Percentiles rank a stretch among this genome's conserved stretches.
Evolutionary conservation across 208 protist genomes (phyloP).

Genomic region (Trichomonas gallinae): DNA sequence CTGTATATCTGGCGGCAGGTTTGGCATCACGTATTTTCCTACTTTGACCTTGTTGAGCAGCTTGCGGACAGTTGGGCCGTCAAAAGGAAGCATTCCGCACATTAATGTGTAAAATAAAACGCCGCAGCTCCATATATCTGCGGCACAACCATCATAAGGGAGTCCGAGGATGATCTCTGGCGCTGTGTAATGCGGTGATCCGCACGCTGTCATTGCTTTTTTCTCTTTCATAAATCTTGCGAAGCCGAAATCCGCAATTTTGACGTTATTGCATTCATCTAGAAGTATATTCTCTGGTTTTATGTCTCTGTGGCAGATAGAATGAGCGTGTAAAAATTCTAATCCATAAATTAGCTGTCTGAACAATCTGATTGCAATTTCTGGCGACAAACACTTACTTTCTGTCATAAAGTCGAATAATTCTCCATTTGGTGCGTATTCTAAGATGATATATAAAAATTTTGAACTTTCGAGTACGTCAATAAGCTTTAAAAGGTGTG

Average conservation of each 20-base stretch:
- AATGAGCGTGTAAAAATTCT: slow-evolving; percentile 43
- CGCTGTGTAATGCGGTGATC: not conserved
- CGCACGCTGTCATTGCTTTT: not conserved
- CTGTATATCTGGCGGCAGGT: not conserved
- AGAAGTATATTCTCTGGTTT: slow-evolving; percentile 36
- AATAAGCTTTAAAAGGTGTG: not conserved
- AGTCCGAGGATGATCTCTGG: not conserved
- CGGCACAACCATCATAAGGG: not conserved
- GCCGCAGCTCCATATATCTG: not conserved
- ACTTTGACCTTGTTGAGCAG: not conserved
- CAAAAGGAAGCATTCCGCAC: not conserved
- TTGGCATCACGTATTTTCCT: not conserved
- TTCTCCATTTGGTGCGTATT: slow-evolving; percentile 46
- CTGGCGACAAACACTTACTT: slow-evolving; percentile 33
- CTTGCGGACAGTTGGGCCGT: not conserved
- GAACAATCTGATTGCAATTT: slow-evolving; percentile 37
- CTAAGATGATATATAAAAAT: slow-evolving; percentile 45
- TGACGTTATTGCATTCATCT: not conserved
- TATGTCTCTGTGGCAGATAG: slow-evolving; percentile 46
- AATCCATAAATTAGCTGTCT: slow-evolving; percentile 42
- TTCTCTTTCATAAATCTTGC: not conserved
- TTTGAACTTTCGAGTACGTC: slow-evolving; percentile 37
- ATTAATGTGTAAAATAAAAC: not conserved
- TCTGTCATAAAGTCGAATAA: slow-evolving; percentile 45
- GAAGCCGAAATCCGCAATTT: not conserved